Base-by-base conservation (phyloP, 306 rosid genomes). In the Trifolium fragiferum region DNA sequence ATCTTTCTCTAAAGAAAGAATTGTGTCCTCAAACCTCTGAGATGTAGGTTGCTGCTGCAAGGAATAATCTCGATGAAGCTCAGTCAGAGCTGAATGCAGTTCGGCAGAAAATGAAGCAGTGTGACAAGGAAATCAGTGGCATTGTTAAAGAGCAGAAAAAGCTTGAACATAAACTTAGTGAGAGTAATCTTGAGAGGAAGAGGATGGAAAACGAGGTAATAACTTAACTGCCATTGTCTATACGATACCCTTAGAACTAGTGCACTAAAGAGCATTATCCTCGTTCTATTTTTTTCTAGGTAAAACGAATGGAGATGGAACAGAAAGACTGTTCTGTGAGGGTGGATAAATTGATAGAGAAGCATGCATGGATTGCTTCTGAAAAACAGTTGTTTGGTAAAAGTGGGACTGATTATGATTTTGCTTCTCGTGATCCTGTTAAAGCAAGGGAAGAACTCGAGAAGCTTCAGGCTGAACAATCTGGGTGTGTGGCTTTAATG, bases 151-250 rank as follows among this genome's bases (percentile, higher is more conserved):
- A 88, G 55, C 94, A 87, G 76, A 82, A 88, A 69, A 77, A 64
- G 57, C 90, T 89, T 82, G 97, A 91, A 75, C 85, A 87, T 71
- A 88, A 88, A 75, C 84, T 94, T 59, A 87, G 82, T 51, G 98
- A 94, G 86, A 85, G 80, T 81, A 89, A 69, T 82, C 96, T 94
- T 71, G 95, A 90, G 84, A 85, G 86, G 86, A 94, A 94, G 87
- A 91, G 86, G 82, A 86, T 91, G 96, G 97, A 94, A 85, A 94
- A 94, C 75, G 98, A 94, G 92, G 97, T 89, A 86, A 72, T 59
- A 68, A 15, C 59, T 63, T 63, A 18, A 21, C 57, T 72, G 35
- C 23, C 66, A n/a, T n/a, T 41, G 25, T 69, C 10, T 43, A 3
- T 59, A 59, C 19, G 20, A 2, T 61, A 55, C 46, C 60, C 47